phyloP scores from a whole-genome alignment of 1,284 basidiomycete genomes.

The Exobasidium rhododendri region DNA sequence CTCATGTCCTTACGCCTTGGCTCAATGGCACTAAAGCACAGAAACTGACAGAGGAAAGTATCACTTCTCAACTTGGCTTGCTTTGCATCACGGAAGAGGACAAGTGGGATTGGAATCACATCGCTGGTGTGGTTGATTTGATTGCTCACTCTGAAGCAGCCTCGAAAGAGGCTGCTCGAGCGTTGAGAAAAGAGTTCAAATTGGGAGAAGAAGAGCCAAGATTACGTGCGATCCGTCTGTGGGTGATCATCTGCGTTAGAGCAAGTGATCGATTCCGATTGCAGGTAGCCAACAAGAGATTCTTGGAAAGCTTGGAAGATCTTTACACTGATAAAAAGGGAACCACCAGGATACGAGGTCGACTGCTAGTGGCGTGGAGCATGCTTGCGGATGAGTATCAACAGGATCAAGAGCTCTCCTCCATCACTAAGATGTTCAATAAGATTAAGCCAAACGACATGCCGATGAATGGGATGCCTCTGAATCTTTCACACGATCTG shows the following conservation, averaged over 20 bases:
- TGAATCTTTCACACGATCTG: constrained; percentile 18
- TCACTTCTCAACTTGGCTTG: constrained; percentile 23
- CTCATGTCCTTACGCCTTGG: constrained; percentile 9
- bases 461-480: constrained; percentile 32
- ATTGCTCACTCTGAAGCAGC: constrained; percentile 36
- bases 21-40: constrained; percentile 20
- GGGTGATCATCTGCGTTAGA: constrained; percentile 42
- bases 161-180: constrained; percentile 42
- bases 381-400: constrained; percentile 43
- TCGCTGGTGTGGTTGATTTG: constrained; percentile 26
- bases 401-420: constrained; percentile 28
- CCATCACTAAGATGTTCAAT: constrained; percentile 45
- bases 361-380: constrained; percentile 34
- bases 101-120: constrained; percentile 32
- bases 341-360: constrained; percentile 35
- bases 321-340: constrained; percentile 35
- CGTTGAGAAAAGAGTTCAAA: constrained; percentile 47
- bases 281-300: constrained; percentile 42
- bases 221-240: constrained; percentile 33
- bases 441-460: constrained; percentile 35
- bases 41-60: constrained; percentile 17
- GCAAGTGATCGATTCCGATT: constrained; percentile 36
- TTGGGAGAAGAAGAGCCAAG: constrained; percentile 28
- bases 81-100: constrained; percentile 23
- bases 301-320: constrained; percentile 42